A percentile compares a stretch with the other conserved stretches of the same genome.
Conservation (phyloP, 257 asterid species). For the Apocynum venetum region DNA sequence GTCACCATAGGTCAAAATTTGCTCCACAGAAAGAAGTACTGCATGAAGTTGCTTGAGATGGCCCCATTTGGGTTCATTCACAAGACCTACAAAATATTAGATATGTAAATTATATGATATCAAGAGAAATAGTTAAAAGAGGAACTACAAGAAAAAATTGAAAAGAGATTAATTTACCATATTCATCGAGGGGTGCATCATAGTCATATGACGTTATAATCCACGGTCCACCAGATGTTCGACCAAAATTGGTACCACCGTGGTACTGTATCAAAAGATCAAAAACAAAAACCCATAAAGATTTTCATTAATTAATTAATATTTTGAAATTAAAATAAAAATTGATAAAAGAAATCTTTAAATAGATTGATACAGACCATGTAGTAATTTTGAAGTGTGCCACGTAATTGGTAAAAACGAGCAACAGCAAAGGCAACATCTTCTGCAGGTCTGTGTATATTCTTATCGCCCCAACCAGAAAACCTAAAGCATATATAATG, state of each 20-base stretch:
- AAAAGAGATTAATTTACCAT: conserved; percentile 38
- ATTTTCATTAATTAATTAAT: background rate
- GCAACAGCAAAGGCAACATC: conserved; percentile 95
- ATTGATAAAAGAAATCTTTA: background rate
- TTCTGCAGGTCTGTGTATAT: conserved; percentile 86
- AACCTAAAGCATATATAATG: conserved; percentile 21
- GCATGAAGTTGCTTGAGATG: conserved; percentile 82
- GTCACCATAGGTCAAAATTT: conserved; percentile 35
- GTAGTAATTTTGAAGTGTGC: conserved; percentile 85
- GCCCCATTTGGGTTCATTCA: conserved; percentile 89
- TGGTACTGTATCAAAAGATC: conserved; percentile 52
- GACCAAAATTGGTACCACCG: conserved; percentile 96
- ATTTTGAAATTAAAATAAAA: background rate
- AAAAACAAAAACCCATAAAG: background rate
- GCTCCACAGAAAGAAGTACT: conserved; percentile 64
- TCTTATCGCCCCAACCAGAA: conserved; percentile 44
- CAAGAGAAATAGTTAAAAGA: background rate
- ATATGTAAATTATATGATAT: background rate
- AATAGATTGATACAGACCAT: conserved; percentile 43
- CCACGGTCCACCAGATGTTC: conserved; percentile 93
- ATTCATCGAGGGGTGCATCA: conserved; percentile 94
- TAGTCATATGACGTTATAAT: conserved; percentile 91
- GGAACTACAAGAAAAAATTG: background rate
- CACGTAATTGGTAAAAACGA: conserved; percentile 90
- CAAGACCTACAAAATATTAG: conserved; percentile 35